phyloP scores from a whole-genome alignment of 768 basidiomycete genomes.

The Rhizopogon vesiculosus region DNA sequence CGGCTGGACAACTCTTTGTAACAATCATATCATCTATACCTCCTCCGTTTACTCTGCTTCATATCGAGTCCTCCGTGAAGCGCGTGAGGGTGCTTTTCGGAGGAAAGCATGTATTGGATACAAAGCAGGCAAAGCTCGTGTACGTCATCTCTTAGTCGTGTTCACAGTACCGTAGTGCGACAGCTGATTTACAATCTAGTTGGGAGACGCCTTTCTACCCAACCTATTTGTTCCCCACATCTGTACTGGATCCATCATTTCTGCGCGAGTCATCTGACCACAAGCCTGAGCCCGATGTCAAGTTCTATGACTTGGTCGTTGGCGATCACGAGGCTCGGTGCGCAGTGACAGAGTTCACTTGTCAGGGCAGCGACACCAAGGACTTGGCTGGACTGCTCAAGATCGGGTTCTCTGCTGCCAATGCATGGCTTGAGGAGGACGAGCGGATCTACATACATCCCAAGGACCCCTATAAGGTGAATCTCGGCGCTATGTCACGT shows the following conservation, averaged over 20 bases:
- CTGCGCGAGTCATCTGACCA: slow-evolving; percentile 28
- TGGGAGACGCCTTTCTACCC: slow-evolving; percentile 57
- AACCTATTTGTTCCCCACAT: slow-evolving; percentile 45
- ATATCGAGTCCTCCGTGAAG: slow-evolving; percentile 44
- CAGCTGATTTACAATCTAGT: slow-evolving; percentile 24
- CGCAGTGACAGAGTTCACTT: slow-evolving; percentile 33
- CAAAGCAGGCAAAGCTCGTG: slow-evolving; percentile 55
- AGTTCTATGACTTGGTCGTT: slow-evolving; percentile 44
- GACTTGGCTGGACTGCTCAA: slow-evolving; percentile 44
- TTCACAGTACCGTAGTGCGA: neutral
- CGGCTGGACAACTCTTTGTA: neutral
- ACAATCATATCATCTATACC: slow-evolving; percentile 15
- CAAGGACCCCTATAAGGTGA: slow-evolving; percentile 67
- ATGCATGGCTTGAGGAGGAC: slow-evolving; percentile 69
- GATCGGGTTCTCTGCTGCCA: slow-evolving; percentile 44
- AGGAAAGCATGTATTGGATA: slow-evolving; percentile 51
- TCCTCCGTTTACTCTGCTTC: slow-evolving; percentile 34
- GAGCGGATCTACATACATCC: slow-evolving; percentile 57
- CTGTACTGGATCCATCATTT: slow-evolving; percentile 41
- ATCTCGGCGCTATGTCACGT: neutral
- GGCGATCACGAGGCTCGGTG: slow-evolving; percentile 32
- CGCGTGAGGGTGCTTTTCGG: slow-evolving; percentile 51
- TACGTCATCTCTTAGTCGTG: slow-evolving; percentile 28
- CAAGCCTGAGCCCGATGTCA: slow-evolving; percentile 25
- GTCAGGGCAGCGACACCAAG: slow-evolving; percentile 21